Evolutionary conservation across 768 basidiomycete species (phyloP).

Genomic region (Suillus fuscotomentosus): DNA sequence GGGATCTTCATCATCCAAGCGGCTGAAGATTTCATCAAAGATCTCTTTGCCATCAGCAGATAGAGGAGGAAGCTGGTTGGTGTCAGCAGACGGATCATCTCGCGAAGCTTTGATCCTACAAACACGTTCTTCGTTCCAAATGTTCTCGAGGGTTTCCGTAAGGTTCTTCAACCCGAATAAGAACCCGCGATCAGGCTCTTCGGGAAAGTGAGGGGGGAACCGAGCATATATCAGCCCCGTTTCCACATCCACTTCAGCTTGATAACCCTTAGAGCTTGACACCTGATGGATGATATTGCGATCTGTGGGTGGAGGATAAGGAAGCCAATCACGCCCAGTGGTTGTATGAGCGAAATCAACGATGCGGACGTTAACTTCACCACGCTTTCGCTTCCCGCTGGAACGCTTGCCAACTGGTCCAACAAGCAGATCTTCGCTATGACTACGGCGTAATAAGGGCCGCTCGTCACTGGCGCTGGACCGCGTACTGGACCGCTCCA

Average conservation of each 20-base stretch:
- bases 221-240: conserved; percentile 86
- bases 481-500: conserved; percentile 54
- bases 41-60: conserved; percentile 74
- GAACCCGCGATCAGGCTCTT: conserved; percentile 92
- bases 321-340: conserved; percentile 88
- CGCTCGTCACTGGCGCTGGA: conserved; percentile 40
- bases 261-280: conserved; percentile 70
- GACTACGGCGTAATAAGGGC: conserved; percentile 62
- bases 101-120: conserved; percentile 61
- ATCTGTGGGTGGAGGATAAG: conserved; percentile 50
- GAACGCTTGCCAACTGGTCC: conserved; percentile 66
- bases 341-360: conserved; percentile 99
- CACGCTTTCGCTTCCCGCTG: conserved; percentile 69
- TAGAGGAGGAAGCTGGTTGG: conserved; percentile 60
- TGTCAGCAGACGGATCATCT: conserved; percentile 49
- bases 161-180: conserved; percentile 86
- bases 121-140: conserved; percentile 86
- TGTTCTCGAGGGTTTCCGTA: conserved; percentile 69
- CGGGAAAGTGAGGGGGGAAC: conserved; percentile 90
- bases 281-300: conserved; percentile 42
- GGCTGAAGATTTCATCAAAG: conserved; percentile 70
- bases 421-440: conserved; percentile 76
- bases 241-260: conserved; percentile 76
- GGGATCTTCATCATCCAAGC: conserved; percentile 54
- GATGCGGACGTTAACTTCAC: conserved; percentile 92